Conservation (phyloP, 2,329 filamentous ascomycete genomes). For the Elsinoe ampelina region DNA sequence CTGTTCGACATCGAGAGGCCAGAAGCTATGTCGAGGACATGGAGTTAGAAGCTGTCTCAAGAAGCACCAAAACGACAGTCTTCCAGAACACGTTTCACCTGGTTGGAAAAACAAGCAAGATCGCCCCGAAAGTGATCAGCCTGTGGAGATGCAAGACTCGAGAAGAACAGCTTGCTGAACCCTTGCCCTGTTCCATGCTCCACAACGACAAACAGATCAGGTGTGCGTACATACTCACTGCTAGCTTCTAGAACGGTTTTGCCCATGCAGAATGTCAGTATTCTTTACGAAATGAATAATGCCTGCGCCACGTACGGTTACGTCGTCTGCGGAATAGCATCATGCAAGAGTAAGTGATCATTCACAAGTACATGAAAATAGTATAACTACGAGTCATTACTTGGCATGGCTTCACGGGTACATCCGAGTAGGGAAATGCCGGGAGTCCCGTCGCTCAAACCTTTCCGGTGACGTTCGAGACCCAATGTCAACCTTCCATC, state of each 20-base stretch:
- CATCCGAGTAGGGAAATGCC: neutral
- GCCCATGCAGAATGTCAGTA: too few species aligned
- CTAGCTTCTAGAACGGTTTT: neutral
- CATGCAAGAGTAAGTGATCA: neutral
- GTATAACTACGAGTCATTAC: neutral
- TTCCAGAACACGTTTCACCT: neutral
- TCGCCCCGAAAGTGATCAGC: slow-evolving; percentile 2
- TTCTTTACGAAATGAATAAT: too few species aligned
- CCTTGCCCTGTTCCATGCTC: slow-evolving; percentile 3
- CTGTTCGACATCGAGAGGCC: too few species aligned
- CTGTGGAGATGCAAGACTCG: neutral
- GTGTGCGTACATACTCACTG: neutral
- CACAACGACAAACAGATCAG: neutral
- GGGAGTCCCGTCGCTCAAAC: neutral
- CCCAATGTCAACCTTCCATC: neutral
- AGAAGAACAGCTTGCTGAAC: neutral
- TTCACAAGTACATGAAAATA: neutral
- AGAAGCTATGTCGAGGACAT: neutral
- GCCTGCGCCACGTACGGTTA: too few species aligned
- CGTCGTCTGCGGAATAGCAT: too few species aligned
- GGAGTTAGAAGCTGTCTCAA: neutral
- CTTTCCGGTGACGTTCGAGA: slow-evolving; percentile 3
- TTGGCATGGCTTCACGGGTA: neutral
- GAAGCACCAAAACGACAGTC: neutral
- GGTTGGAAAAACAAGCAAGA: neutral